Base-by-base conservation (phyloP, 1,284 basidiomycete species). In the Puccinia horiana region DNA sequence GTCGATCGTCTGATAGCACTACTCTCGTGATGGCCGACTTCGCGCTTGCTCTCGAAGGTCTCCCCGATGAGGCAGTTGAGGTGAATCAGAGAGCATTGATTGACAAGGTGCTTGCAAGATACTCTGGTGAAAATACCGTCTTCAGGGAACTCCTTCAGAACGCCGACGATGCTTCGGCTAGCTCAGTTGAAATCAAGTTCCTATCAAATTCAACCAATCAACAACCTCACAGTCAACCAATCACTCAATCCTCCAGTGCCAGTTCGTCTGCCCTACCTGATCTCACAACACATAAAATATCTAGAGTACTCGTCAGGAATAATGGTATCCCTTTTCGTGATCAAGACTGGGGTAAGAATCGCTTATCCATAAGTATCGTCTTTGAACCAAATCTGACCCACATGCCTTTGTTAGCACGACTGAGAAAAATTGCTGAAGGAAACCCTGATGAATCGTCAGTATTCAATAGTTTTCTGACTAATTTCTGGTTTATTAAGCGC, bases 81-180 rank as follows among this genome's bases (percentile, higher is more conserved):
- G 96, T 98, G 78, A 98, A 99, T 87, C 96, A 98, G 87, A 90
- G 96, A 35, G 94, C 94, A 12, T 89, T 96, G 76, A 95, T 96
- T 82, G 94, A 96, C 88, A 95, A 94, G 88, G 94, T 96, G 56
- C 91, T 98, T 32, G 94, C 96, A 26, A 90, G 96, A 65, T 99
- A 98, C 87, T 94, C 93, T 32, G 96, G 94, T 78, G 95, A 98
- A 88, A 93, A 94, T 85, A 96, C 94, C 5, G 93, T 96, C 67
- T 96, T 95, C 85, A 91, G 96, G 56, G 96, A 98, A 86, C 91
- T 98, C 14, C 88, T 98, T 90, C 90, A 98, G 88, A 98, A 98
- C 86, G 96, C 96, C 20, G 96, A 98, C 86, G 96, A 98, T 88
- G 95, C 94, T 0, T 92, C 91, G 58, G 93, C 95, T 8, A 91